Conservation (phyloP, 345 rosid genomes). For the Jatropha curcas region DNA sequence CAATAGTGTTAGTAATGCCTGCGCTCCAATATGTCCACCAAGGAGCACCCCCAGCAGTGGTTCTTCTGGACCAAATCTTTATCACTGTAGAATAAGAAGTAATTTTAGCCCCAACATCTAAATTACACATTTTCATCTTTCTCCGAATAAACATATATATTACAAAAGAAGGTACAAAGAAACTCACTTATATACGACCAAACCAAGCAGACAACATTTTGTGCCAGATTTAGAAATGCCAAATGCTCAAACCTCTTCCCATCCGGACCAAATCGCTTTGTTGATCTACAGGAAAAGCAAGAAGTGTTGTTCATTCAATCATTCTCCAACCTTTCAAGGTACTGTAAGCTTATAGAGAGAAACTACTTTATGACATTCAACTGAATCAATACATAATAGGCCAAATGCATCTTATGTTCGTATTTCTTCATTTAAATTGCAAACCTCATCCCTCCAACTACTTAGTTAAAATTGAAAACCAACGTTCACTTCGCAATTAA, state of each 20-base stretch:
- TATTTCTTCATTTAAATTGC: neutral
- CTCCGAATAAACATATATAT: neutral
- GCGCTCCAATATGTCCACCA: slow-evolving; percentile 98
- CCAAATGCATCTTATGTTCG: neutral
- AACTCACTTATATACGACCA: slow-evolving; percentile 94
- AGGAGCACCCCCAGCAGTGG: slow-evolving; percentile 70
- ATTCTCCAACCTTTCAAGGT: neutral
- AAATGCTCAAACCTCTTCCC: slow-evolving; percentile 89
- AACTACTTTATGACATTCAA: neutral
- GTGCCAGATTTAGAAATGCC: slow-evolving; percentile 88
- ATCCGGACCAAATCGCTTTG: slow-evolving; percentile 82
- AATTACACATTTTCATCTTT: neutral
- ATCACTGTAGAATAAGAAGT: slow-evolving; percentile 48
- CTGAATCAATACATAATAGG: neutral
- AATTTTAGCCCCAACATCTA: neutral
- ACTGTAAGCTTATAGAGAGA: neutral
- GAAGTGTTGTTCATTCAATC: neutral
- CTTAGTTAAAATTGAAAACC: neutral
- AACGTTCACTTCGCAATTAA: neutral
- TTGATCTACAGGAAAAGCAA: slow-evolving; percentile 57
- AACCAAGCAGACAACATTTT: slow-evolving; percentile 79
- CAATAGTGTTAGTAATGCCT: slow-evolving; percentile 93
- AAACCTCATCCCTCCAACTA: neutral
- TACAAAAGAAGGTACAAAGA: neutral
- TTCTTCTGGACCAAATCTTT: slow-evolving; percentile 77